These are phyloP conservation scores for Calocera viscosa DNA, from an alignment of 768 basidiomycete genomes.

Conservation along the genomic window DNA sequence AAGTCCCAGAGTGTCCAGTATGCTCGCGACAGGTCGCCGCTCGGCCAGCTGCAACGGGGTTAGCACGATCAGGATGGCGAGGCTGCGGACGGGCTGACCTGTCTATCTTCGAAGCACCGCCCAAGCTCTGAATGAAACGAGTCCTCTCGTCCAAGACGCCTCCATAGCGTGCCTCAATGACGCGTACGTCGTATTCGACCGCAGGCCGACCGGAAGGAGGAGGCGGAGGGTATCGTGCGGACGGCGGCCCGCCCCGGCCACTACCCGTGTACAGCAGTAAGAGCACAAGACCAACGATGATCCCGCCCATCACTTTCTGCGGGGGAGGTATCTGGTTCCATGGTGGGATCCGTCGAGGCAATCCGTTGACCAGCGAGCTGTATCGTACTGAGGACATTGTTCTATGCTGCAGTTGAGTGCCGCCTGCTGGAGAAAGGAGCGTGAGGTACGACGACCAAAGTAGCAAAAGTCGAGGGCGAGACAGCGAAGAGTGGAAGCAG, in stretches of 20 bases:
- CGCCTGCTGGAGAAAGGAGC: neutral
- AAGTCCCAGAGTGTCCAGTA: slow-evolving; percentile 13
- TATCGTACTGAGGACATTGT: neutral
- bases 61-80: neutral
- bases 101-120: neutral
- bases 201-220: neutral
- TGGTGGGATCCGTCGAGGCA: neutral
- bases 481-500: neutral
- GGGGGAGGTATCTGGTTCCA: slow-evolving; percentile 4
- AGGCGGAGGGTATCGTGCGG: neutral
- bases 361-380: neutral
- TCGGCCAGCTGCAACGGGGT: neutral
- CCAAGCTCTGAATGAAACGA: neutral
- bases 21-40: neutral
- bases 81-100: neutral
- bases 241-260: neutral
- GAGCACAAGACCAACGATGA: neutral
- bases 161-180: neutral
- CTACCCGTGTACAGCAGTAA: neutral
- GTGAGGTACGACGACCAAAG: neutral
- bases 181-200: neutral
- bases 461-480: neutral
- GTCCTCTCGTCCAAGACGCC: neutral
- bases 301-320: neutral
- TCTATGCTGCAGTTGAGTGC: neutral